Evolutionary conservation across 202 grass and related monocot genomes (phyloP).

Genomic region (Schoenoplectus triqueter): DNA sequence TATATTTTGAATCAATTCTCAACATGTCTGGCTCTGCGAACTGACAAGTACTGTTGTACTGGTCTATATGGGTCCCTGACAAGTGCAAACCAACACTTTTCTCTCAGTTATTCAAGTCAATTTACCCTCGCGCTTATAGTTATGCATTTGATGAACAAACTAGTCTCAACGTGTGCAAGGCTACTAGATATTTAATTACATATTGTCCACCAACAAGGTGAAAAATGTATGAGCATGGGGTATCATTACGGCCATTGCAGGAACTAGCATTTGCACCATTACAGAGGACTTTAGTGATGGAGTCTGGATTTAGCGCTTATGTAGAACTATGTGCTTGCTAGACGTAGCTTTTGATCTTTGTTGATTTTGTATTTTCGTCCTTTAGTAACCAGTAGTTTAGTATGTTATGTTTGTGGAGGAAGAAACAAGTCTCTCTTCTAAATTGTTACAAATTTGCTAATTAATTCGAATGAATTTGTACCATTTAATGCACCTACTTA

Average conservation of each 20-base stretch:
- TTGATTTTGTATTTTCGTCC: not conserved
- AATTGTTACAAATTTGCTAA: not conserved
- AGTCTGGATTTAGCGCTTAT: too few relatives aligned
- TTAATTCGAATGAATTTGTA: not conserved
- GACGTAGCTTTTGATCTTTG: not conserved
- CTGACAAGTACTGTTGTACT: conserved; percentile 81
- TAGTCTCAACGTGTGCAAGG: conserved; percentile 66
- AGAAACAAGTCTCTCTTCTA: not conserved
- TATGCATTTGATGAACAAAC: conserved; percentile 74
- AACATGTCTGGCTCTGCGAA: conserved; percentile 67
- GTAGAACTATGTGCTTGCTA: not conserved
- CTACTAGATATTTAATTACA: conserved; percentile 70
- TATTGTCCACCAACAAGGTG: conserved; percentile 58
- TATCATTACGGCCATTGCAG: not conserved
- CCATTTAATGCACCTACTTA: not conserved
- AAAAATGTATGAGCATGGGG: not conserved
- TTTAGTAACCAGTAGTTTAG: not conserved
- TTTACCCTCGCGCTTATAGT: conserved; percentile 82
- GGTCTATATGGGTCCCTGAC: conserved; percentile 55
- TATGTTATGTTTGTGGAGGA: not conserved
- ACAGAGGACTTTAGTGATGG: not conserved
- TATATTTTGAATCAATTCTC: too few relatives aligned
- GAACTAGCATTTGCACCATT: not conserved
- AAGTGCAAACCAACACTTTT: conserved; percentile 65
- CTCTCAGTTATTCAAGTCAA: conserved; percentile 79